Base-by-base conservation (phyloP, 768 basidiomycete genomes). In the Termitomyces sp. region DNA sequence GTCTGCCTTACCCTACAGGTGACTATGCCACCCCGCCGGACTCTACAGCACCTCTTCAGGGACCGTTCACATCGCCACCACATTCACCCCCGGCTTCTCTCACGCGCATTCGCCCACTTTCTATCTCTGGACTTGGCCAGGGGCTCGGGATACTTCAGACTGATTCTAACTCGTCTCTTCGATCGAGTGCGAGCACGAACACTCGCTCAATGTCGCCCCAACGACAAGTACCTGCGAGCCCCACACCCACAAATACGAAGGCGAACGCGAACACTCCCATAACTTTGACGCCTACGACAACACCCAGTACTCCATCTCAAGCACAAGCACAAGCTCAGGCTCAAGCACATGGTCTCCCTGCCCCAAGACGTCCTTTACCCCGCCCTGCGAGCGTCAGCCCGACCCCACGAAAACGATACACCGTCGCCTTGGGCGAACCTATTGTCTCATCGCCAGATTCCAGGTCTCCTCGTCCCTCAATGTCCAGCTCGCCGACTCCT, bases 391-490 rank as follows among this genome's bases (percentile, higher is more conserved):
- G 84, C 64, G 78, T 85, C 54, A 84, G 84, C 56, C 84, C 86
- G 1, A 90, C 88, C 3, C 90, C 92, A 1, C 74, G 91, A 59
- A 94, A 94, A 65, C 79, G 92, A 40, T 93, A 94, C 66, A 93
- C 92, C 0, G 91, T 93, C 33, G 91, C 92, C 0, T 78, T 94
- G 0, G 90, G 90, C 10, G 87, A 82, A 2, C 86, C 89, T 0
- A 84, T 90, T 58, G 79, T 83, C 60, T 73, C 74, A 14, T 71
- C 76, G 16, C 67, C 72, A 7, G 60, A 61, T 57, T 56, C 32
- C 33, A 63, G 41, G 57, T 65, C 50, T 55, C 65, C 54, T 60
- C 63, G 62, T 55, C 62, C 63, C 1, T 72, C 73, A 59, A 76
- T 82, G 59, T 76, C 81, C 0, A 64, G 68, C 3, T 56, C 54